Evolutionary conservation across 73 alveolate genomes (phyloP).

Genomic region (Symbiodinium pilosum): DNA sequence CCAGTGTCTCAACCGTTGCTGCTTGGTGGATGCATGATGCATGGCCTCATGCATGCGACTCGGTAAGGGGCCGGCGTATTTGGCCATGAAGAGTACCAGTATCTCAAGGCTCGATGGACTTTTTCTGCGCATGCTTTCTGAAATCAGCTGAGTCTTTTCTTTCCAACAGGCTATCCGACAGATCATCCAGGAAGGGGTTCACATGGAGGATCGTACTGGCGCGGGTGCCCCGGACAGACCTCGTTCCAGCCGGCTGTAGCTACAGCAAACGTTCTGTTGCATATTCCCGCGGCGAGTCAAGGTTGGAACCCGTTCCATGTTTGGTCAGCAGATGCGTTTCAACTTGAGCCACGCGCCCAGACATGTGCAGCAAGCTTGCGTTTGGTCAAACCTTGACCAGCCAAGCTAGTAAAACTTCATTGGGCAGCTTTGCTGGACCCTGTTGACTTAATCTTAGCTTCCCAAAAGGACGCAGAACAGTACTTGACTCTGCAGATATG

Average conservation of each 20-base stretch:
- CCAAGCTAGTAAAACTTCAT: no score
- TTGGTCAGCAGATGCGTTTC: conserved; percentile 98
- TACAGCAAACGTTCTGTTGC: not conserved
- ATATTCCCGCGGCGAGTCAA: conserved; percentile 29
- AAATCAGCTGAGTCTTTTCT: no score
- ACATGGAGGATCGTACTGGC: conserved; percentile 96
- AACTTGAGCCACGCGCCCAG: conserved; percentile 94
- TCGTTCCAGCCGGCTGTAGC: no score
- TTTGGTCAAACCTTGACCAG: no score
- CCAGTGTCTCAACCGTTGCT: not conserved
- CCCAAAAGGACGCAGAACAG: no score
- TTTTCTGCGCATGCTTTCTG: no score
- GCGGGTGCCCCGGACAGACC: conserved; percentile 62
- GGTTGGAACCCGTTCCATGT: conserved; percentile 97
- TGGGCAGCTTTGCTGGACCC: no score
- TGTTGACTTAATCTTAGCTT: no score
- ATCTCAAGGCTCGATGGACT: conserved; percentile 87
- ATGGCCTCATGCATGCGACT: not conserved
- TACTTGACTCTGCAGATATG: no score
- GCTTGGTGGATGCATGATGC: not conserved
- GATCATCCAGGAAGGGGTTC: conserved; percentile 96
- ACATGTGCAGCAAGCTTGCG: no score
- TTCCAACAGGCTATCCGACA: conserved; percentile 92
- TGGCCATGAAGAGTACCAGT: conserved; percentile 96
- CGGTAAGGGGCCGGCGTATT: not conserved